Evolutionary conservation across 192 early-diverging fungal species (phyloP).

Genomic region (Mortierella antarctica): DNA sequence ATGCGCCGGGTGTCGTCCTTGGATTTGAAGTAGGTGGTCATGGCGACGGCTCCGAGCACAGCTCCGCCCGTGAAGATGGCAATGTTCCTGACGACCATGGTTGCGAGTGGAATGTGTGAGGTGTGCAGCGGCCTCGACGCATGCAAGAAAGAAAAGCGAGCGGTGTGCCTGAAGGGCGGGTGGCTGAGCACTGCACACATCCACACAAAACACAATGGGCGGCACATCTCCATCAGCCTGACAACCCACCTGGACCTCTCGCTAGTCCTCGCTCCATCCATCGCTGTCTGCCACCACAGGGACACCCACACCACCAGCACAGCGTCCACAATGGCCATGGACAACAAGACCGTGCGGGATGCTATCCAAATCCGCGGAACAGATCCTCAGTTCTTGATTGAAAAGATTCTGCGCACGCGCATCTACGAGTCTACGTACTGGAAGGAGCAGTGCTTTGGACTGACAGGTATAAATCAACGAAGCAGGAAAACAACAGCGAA

Average conservation of each 20-base stretch:
- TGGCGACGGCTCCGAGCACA: conserved; percentile 44
- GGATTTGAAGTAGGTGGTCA: conserved; percentile 45
- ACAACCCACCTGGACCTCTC: no score
- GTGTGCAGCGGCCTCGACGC: neutral
- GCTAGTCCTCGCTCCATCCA: no score
- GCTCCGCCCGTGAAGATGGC: conserved; percentile 51
- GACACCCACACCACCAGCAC: neutral
- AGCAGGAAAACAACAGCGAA: conserved; percentile 11
- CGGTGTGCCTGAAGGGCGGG: neutral
- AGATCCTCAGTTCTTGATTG: conserved; percentile 94
- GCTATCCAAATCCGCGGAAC: conserved; percentile 85
- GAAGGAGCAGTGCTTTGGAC: conserved; percentile 97
- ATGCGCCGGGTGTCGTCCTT: conserved; percentile 12
- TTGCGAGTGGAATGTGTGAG: conserved; percentile 4
- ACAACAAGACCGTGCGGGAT: conserved; percentile 76
- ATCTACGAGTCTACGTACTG: conserved; percentile 95
- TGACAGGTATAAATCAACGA: conserved; percentile 68
- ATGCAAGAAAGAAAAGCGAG: neutral
- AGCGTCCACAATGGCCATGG: conserved; percentile 57
- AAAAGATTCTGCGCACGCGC: conserved; percentile 91
- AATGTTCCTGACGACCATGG: conserved; percentile 55
- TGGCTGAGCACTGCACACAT: no score
- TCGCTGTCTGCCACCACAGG: neutral
- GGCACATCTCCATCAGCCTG: no score
- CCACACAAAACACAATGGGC: no score